These are phyloP conservation scores for Colletotrichum tropicale DNA, from an alignment of 2,329 filamentous ascomycete genomes.

Conservation along the genomic window DNA sequence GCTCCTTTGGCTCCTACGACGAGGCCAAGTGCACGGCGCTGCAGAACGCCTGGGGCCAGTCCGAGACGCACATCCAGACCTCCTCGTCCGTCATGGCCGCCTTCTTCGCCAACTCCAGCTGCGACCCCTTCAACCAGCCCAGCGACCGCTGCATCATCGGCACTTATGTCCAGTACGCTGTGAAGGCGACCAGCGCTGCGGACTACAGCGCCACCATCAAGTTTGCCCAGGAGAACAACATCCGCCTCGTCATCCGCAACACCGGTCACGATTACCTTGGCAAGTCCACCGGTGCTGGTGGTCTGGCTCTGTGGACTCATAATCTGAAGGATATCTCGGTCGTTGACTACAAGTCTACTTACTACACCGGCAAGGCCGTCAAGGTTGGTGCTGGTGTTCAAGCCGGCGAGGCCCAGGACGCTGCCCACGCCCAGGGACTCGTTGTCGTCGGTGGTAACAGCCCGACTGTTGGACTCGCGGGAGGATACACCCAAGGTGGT, in stretches of 20 bases:
- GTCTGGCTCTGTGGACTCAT: slow-evolving; percentile 43
- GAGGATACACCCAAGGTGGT: slow-evolving; percentile 61
- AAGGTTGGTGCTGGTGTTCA: slow-evolving; percentile 55
- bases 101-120: slow-evolving; percentile 43
- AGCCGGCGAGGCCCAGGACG: slow-evolving; percentile 43
- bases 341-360: slow-evolving; percentile 25
- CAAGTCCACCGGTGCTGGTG: slow-evolving; percentile 37
- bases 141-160: slow-evolving; percentile 4
- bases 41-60: slow-evolving; percentile 44
- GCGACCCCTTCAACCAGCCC: slow-evolving; percentile 37
- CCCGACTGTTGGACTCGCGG: slow-evolving; percentile 55
- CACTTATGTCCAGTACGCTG: slow-evolving; percentile 18
- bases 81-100: slow-evolving; percentile 44
- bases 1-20: slow-evolving; percentile 55
- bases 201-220: slow-evolving; percentile 16
- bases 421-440: slow-evolving; percentile 40
- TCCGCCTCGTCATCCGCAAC: slow-evolving; percentile 43
- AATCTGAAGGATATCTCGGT: slow-evolving; percentile 41
- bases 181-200: slow-evolving; percentile 9
- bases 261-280: slow-evolving; percentile 40
- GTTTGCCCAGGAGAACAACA: slow-evolving; percentile 44
- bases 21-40: slow-evolving; percentile 45
- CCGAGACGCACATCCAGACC: slow-evolving; percentile 46
- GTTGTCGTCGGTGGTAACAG: slow-evolving; percentile 52
- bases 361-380: slow-evolving; percentile 52